Base-by-base conservation (phyloP, 805 yeast genomes). In the Metschnikowia drakensbergensis region DNA sequence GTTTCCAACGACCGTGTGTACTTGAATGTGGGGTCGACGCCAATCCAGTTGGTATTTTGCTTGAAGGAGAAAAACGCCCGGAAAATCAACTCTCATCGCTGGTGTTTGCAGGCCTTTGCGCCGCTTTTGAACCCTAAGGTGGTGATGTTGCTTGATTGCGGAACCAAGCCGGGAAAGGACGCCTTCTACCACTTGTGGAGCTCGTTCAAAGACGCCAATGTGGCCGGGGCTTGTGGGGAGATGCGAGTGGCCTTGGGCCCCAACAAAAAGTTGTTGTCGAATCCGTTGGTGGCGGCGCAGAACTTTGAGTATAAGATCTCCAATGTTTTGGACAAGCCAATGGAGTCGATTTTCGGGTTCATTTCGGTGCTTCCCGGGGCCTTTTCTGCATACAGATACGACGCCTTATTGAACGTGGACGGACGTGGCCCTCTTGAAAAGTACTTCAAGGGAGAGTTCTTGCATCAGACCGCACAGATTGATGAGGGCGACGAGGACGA, bases 211-310 rank as follows among this genome's bases (percentile, higher is more conserved):
- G 80, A 82, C 58, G 73, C 75, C 7, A 74, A 74, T 49, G 82
- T 82, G 27, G 87, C 86, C 4, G 87, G 87, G 26, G 86, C 86
- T 4, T 81, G 86, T 66, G 87, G 87, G n/a, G 87, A 82, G 57
- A 81, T 82, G 58, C 84, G 82, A 54, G 95, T 94, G 0, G 83
- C 85, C 65, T 70, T 91, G 46, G 97, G 98, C 2, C 72, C 71
- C 40, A 66, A 69, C 11, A 71, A 71, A 34, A 67, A 67, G 45
- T 42, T 42, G 36, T 34, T 42, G 27, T 42, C 45, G 7, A 82
- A 82, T 59, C 86, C 86, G 10, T 64, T 82, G 32, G 84, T 82
- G 13, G 83, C 83, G 11, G 81, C 81, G 6, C 87, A 82, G 60
- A 82, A 82, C 58, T 82, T 82, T 58, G 86, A 81, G 64, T 81